Base-by-base conservation (phyloP, 2,329 filamentous ascomycete genomes). In the Saccharata proteae region DNA sequence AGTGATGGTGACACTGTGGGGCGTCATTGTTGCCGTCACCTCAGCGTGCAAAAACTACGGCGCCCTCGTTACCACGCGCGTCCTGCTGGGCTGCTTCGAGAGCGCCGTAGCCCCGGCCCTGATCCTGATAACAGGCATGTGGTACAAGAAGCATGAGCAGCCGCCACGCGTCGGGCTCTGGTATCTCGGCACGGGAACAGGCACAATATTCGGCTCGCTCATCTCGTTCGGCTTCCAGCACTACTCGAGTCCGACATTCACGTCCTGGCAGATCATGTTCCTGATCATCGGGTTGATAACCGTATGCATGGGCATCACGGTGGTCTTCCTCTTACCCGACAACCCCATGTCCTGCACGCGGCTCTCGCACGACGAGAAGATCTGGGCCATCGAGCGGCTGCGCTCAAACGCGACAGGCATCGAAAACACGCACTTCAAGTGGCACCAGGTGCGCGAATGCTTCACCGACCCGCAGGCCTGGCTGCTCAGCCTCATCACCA, bases 401-500 rank as follows among this genome's bases (percentile, higher is more conserved):
- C 65, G 80, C 0, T 64, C 73, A 14, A 88, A 88, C 43, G 74
- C 83, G 48, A 81, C 81, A 37, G 81, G 81, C 0, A 75, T 80
- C 11, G 77, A 76, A 2, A 79, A 73, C 38, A 74, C 74, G 40
- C 66, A 79, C 38, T 80, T 77, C 54, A 79, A 79, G 40, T 62
- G 67, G 57, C 64, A 69, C 14, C 82, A 90, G 39, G 59, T 79
- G 1, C 60, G 67, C 11, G 71, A 76, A 41, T 68, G 71, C 0
- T 43, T 76, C 5, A 35, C 58, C 4, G 71, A 76, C 40, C 71
- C 70, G 0, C 54, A 74, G 50, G 67, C 67, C 2, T 75, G 71
- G 71, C 17, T 32, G 10, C 13, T 32, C 11, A 13, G 16, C 8
- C 16, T 32, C 6, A 21, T 12, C 11, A 32, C 30, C n/a, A 11